Evolutionary conservation across 495 filamentous ascomycete species (phyloP), one percentile per base, ranked within the genome.

Genomic region (Cenococcum geophilum): DNA sequence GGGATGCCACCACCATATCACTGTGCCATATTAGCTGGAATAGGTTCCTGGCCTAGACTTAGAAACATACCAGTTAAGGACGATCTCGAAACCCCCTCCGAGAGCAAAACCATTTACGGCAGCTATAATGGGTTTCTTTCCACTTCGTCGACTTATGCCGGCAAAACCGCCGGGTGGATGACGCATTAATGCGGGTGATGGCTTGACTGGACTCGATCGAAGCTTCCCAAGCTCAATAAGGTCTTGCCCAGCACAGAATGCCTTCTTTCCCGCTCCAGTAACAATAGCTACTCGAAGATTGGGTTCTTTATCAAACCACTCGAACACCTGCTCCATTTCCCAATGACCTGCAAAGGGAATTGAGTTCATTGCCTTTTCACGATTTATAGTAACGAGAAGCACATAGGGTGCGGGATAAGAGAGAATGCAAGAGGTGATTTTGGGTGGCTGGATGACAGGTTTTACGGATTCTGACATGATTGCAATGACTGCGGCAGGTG

Each of bases 181-280:
- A 47, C 58, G 61, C 63, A 58, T 60, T 49, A 59, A 6, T 12
- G 58, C 67, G 37, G 61, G 49, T 27, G 25, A 55, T 48, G 48
- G 22, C 49, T 62, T 57, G 12, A 57, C 57, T 59, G 62, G 8
- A 16, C 23, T 53, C 6, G 36, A 43, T 55, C 60, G 32, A 20
- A 71, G 43, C 43, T 65, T 62, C 20, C 66, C 66, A 21, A 68
- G 50, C 59, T 71, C 68, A 25, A 71, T 68, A 36, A 85, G 59
- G 71, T 85, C 82, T 4, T 81, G 80, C 0, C 82, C 82, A 0
- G 82, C 82, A 63, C 80, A 85, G 58, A 85, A 85, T 1, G 82
- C 79, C 55, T 77, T 73, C 49, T 65, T 62, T 20, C 82, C 82
- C 18, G 70, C 73, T 0, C 82, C 82, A 0, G 82, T 85, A 12